A percentile compares a stretch with the other conserved stretches of the same genome.
Conservation (phyloP, 768 basidiomycete genomes). For the Lactarius pseudohatsudake region DNA sequence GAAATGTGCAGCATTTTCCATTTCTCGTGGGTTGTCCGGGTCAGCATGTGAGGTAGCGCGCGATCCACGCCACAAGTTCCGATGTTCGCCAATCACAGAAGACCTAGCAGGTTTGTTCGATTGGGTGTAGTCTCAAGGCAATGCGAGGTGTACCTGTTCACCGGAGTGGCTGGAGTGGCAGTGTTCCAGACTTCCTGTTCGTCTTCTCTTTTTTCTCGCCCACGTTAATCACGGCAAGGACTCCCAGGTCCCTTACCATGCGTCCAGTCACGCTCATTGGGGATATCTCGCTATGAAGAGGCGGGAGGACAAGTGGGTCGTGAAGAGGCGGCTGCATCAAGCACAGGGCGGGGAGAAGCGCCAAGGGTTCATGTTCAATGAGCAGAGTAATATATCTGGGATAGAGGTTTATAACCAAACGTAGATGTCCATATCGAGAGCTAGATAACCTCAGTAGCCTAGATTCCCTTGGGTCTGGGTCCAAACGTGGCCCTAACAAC, state of each 20-base stretch:
- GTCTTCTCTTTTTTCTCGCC: conserved; percentile 33
- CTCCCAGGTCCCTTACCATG: conserved; percentile 59
- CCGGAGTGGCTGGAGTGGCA: conserved; percentile 49
- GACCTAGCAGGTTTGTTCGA: conserved; percentile 37
- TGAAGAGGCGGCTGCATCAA: conserved; percentile 29
- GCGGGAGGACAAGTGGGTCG: conserved; percentile 43
- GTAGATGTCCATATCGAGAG: not conserved
- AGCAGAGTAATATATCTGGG: too few relatives aligned
- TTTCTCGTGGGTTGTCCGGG: not conserved
- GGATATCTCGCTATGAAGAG: conserved; percentile 34
- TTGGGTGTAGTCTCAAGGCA: conserved; percentile 70
- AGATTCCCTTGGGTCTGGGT: not conserved
- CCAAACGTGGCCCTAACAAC: not conserved
- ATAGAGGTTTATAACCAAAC: not conserved
- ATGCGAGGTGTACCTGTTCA: conserved; percentile 73
- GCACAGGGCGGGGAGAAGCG: not conserved
- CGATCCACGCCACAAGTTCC: not conserved
- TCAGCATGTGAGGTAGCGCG: not conserved
- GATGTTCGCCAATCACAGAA: not conserved
- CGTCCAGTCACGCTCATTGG: conserved; percentile 61
- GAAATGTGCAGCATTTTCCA: not conserved
- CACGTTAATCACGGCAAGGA: not conserved
- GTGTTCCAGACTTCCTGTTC: conserved; percentile 58
- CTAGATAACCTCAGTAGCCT: not conserved
- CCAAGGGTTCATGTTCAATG: not conserved